Evolutionary conservation across 2,329 filamentous ascomycete genomes (phyloP), one percentile per base, ranked within the genome.

Genomic region (Exserohilum turcica): DNA sequence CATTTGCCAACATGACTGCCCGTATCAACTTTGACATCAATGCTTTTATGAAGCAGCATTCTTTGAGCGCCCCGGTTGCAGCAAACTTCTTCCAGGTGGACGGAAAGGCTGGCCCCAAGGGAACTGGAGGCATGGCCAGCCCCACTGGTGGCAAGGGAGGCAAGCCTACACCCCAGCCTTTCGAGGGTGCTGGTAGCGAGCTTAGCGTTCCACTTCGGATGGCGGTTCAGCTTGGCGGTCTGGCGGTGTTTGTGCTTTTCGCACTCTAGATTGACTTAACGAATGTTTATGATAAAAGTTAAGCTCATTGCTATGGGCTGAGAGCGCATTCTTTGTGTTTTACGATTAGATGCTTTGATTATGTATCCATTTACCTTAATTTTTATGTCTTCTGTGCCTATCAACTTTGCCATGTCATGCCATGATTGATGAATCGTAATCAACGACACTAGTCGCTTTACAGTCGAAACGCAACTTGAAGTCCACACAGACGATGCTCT

Each of bases 21-120:
- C 54, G 71, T 10, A 60, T 73, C 33, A 55, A 56, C 4, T 74
- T 74, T 43, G 63, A 74, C 28, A 63, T 71, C 16, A 48, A 54
- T 7, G 45, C 53, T 5, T 74, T 74, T 35, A 64, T 67, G 56
- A 31, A 56, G 7, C 47, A 63, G 38, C 63, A 68, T 18, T 59
- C 53, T 9, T 36, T 74, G 32, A 55, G 51, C 12, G 56, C 55
- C 15, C 72, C 71, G 3, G 6, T 74, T 12, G 70, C 70, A 0
- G 72, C 56, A 4, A 74, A 74, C 46, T 74, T 69, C 57, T 72
- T 74, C 45, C 67, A 59, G 10, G 71, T 74, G 1, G 68, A 71
- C 56, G 70, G 70, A n/a, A 61, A 52, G 37, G 62, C 63, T 31
- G 58, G 7, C 4, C 21, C 21, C 21, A 24, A 24, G 21, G 21